These are phyloP conservation scores for Candida sp. DNA, from an alignment of 1,139 yeast species.

Conservation along the genomic window DNA sequence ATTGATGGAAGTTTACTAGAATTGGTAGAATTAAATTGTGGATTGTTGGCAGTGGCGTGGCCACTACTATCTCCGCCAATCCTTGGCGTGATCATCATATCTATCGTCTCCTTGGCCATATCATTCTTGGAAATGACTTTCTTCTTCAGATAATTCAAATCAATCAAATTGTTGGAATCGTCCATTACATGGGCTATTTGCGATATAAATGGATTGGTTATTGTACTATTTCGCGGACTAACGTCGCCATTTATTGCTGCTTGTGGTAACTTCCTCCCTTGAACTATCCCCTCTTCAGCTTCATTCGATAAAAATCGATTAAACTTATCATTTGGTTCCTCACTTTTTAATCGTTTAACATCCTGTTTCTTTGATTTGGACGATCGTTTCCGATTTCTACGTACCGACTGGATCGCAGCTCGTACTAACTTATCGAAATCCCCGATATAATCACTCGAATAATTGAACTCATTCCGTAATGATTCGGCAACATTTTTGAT, in stretches of 20 bases:
- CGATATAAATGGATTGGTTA: conserved; percentile 21
- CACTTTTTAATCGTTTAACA: conserved; percentile 5
- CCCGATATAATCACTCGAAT: conserved; percentile 48
- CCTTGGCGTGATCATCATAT: conserved; percentile 36
- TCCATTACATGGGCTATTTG: conserved; percentile 34
- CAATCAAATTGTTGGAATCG: conserved; percentile 31
- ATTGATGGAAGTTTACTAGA: conserved; percentile 3
- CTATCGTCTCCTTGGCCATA: conserved; percentile 36
- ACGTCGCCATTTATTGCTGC: not conserved
- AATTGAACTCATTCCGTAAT: conserved; percentile 73
- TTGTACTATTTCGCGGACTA: not conserved
- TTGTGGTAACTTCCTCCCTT: conserved; percentile 6
- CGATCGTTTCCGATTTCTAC: conserved; percentile 43
- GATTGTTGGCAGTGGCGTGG: conserved; percentile 1
- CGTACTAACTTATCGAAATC: conserved; percentile 90
- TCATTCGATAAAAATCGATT: not conserved
- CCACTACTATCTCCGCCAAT: conserved; percentile 9
- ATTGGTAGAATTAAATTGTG: conserved; percentile 13
- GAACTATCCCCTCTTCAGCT: conserved; percentile 15
- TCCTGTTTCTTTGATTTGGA: conserved; percentile 23
- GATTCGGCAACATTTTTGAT: conserved; percentile 75
- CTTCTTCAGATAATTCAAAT: conserved; percentile 29
- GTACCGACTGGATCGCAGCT: conserved; percentile 78
- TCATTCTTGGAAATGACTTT: conserved; percentile 30
- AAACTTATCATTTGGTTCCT: conserved; percentile 6